Evolutionary conservation across 129 eudicot species (phyloP), one percentile per base, ranked within the genome.

Genomic region (Chrysanthemum seticuspe): DNA sequence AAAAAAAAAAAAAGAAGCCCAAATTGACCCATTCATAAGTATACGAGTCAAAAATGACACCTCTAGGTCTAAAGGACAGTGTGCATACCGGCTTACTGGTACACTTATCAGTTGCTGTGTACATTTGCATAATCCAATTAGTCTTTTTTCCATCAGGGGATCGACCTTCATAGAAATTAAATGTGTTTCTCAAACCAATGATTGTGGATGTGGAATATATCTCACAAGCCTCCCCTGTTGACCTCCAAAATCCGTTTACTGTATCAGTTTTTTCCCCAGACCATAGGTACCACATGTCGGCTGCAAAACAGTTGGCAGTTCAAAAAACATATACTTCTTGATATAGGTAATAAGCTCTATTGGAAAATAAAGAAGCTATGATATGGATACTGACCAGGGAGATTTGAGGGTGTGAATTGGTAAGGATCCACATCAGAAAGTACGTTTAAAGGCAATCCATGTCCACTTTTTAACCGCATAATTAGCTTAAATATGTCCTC

Each of bases 41-140:
- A 7, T 40, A 40, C 8, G 47, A 10, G 47, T 40, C 10, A 40
- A 40, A 31, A 31, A 31, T 40, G 47, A 40, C 47, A 40, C 47
- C 2, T 7, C 47, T 40, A 40, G 44, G 60, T 54, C 58, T 31
- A 31, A 45, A 57, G 57, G 34, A 45, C 25, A 10, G 34, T 29
- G 18, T 40, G 31, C 49, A 29, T 82, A 91, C 97, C 91, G 16
- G 56, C 18, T 81, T 77, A 66, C 69, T 52, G n/a, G 51, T 54
- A 44, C 51, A 81, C 13, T 78, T 79, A 1, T 48, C 81, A 14
- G 84, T 86, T 59, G 87, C 71, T 53, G 70, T 68, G 78, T 85
- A 92, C 79, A 89, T 86, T 67, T 86, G 96, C 91, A 89, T 86
- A 29, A 88, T 68, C 93, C 93, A 92, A 60, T 81, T 79, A 60